Evolutionary conservation across 1,139 yeast genomes (phyloP).

Genomic region (Martiniozyma asiatica): DNA sequence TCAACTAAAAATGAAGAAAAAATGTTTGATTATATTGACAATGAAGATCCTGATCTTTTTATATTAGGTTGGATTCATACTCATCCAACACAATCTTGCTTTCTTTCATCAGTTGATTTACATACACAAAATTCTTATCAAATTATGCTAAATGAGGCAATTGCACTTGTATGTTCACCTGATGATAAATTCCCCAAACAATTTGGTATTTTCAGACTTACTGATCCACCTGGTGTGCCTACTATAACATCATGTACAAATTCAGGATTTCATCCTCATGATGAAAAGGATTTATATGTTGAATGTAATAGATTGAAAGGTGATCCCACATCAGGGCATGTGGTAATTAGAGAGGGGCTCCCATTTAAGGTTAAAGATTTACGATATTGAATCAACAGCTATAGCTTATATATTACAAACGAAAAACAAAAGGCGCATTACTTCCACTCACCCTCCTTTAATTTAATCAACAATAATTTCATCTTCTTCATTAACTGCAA

Average conservation of each 20-base stretch:
- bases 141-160: slow-evolving; percentile 54
- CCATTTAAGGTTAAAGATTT: slow-evolving; percentile 37
- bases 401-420: not conserved
- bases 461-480: too few species aligned
- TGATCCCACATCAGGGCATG: slow-evolving; percentile 34
- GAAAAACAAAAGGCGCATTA: too few species aligned
- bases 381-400: slow-evolving; percentile 6
- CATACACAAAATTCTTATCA: slow-evolving; percentile 56
- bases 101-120: slow-evolving; percentile 46
- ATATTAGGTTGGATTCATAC: slow-evolving; percentile 62
- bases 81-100: slow-evolving; percentile 56
- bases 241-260: slow-evolving; percentile 34
- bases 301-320: slow-evolving; percentile 26
- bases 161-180: slow-evolving; percentile 54
- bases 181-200: slow-evolving; percentile 27
- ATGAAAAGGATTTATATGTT: slow-evolving; percentile 33
- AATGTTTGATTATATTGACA: slow-evolving; percentile 40
- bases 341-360: slow-evolving; percentile 28
- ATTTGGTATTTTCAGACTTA: slow-evolving; percentile 43
- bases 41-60: slow-evolving; percentile 32
- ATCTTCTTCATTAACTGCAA: too few species aligned
- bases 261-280: slow-evolving; percentile 46
- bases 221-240: slow-evolving; percentile 50
- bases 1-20: slow-evolving; percentile 43
- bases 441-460: too few species aligned